Base-by-base conservation (phyloP, 2,329 filamentous ascomycete genomes). In the Arthrobotrys sphaeroides region DNA sequence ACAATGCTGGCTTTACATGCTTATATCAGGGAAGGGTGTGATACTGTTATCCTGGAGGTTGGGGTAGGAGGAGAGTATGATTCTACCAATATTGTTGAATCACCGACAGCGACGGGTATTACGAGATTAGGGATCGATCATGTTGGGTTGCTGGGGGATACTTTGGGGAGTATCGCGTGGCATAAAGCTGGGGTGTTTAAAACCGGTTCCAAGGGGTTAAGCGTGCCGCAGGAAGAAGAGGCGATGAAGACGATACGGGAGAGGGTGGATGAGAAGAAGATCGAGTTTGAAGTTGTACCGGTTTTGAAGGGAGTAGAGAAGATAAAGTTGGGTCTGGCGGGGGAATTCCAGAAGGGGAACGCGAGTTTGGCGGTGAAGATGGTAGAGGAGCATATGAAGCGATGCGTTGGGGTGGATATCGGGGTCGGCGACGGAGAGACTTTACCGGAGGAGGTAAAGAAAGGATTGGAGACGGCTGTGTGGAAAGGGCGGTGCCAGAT, bases 61-160 rank as follows among this genome's bases (percentile, higher is more conserved):
- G 95, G 95, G 0, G 96, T 98, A 77, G 95, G 95, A 13, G 95
- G 94, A 55, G 92, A 97, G 83, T 93, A 93, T 80, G 94, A 98
- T 81, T 91, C 91, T 26, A 99, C 95, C 7, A 98, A 98, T 80
- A 87, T 98, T 20, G 83, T 99, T 4, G 84, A 86, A 9, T 86
- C 87, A 10, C 90, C 93, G 0, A 89, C 88, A 5, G 90, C 89
- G 0, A 87, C 89, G 0, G 91, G 90, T 0, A 89, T 97, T 38
- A 90, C 93, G 18, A 93, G 90, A 80, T 82, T 97, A 45, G 93
- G 92, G 2, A 90, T 97, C 74, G 94, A 97, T 79, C 94, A 97
- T 82, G 89, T 90, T 0, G 88, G 87, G 3, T 89, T 96, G 86
- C 85, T 97, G 36, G 94, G 94, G 9, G 85, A 87, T 38, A 94